Percentiles rank a stretch among this genome's conserved stretches.
phyloP scores from a whole-genome alignment of 345 rosid species.

The Physaria fendleri region DNA sequence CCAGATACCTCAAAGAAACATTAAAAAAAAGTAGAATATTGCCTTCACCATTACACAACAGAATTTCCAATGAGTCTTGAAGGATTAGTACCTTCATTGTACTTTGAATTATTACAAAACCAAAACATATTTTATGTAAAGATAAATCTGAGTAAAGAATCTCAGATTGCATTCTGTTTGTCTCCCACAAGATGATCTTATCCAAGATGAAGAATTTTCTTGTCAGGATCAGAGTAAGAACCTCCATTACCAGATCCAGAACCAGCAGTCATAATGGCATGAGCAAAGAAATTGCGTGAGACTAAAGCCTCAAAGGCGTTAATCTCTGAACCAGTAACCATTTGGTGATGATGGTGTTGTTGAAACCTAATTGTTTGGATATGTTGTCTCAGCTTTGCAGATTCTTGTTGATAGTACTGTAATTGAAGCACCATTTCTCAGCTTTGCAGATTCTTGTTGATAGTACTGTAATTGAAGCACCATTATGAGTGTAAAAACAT shows the following conservation, averaged over 20 bases:
- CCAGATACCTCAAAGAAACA: background rate
- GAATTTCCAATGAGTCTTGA: slow-evolving; percentile 19
- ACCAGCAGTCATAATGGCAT: slow-evolving; percentile 44
- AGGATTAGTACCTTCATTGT: slow-evolving; percentile 23
- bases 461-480: no score
- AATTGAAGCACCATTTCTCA: background rate
- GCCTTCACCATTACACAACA: slow-evolving; percentile 13
- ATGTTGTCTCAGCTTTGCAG: slow-evolving; percentile 87
- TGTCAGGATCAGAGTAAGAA: slow-evolving; percentile 56
- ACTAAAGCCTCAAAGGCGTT: slow-evolving; percentile 74
- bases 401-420: slow-evolving; percentile 96
- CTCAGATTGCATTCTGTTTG: slow-evolving; percentile 1
- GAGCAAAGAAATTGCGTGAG: slow-evolving; percentile 77
- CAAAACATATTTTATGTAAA: slow-evolving; percentile 6
- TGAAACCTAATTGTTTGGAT: slow-evolving; percentile 86
- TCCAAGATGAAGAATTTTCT: slow-evolving; percentile 88
- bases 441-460: no score
- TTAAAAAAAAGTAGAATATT: background rate
- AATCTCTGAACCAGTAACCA: slow-evolving; percentile 65
- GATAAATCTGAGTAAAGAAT: background rate
- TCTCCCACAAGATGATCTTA: slow-evolving; percentile 16
- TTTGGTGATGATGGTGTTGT: slow-evolving; percentile 61
- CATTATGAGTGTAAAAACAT: no score
- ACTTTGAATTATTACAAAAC: background rate
- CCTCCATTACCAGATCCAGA: slow-evolving; percentile 32